Conservation (phyloP, 345 rosid genomes). For the Camelina sativa region DNA sequence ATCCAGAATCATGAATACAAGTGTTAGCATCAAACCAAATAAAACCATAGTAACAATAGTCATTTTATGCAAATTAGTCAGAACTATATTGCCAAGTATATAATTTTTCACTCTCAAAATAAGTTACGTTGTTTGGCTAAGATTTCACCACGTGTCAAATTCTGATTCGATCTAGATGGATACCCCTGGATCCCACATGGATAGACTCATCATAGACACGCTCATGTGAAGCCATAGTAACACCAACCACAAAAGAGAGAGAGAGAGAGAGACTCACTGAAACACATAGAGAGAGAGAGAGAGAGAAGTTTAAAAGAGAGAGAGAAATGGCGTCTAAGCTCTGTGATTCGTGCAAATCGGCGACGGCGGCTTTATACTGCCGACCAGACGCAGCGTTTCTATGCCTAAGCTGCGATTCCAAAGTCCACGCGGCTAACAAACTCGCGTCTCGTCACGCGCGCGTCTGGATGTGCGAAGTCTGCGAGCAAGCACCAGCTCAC, state of each 20-base stretch:
- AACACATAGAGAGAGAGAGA: neutral
- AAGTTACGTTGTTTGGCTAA: conserved; percentile 58
- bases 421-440: conserved; percentile 91
- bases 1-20: conserved; percentile 30
- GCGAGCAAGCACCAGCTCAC: conserved; percentile 98
- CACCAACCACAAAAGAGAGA: conserved; percentile 42
- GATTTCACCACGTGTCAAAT: conserved; percentile 47
- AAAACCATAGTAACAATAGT: conserved; percentile 1
- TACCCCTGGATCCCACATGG: conserved; percentile 62
- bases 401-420: conserved; percentile 80
- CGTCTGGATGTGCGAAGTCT: conserved; percentile 90
- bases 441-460: conserved; percentile 97
- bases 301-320: neutral
- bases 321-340: conserved; percentile 78
- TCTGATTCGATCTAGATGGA: conserved; percentile 48
- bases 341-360: conserved; percentile 94
- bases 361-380: conserved; percentile 83
- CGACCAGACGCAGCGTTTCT: conserved; percentile 93
- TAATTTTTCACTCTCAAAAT: neutral
- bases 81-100: conserved; percentile 24
- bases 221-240: conserved; percentile 43
- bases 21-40: neutral
- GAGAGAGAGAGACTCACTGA: conserved; percentile 21
- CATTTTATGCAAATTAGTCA: conserved; percentile 3
- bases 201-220: conserved; percentile 49